A percentile compares a stretch with the other conserved stretches of the same genome.
Evolutionary conservation across 2,329 filamentous ascomycete genomes (phyloP).

Genomic region (Sarocladium brachiariae): DNA sequence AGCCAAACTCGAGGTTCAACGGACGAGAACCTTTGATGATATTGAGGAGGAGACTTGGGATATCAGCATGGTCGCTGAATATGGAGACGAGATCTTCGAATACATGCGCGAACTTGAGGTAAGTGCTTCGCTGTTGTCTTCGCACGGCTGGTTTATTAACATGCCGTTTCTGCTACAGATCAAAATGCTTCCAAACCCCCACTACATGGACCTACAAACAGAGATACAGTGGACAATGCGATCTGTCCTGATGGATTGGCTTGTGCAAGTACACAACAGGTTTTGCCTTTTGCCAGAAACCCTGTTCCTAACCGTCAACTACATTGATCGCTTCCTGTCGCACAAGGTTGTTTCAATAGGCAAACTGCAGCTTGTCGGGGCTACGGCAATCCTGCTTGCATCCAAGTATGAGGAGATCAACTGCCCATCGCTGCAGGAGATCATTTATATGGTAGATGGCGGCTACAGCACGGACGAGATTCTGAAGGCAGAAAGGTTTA

Average conservation of each 20-base stretch:
- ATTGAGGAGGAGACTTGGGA: slow-evolving; percentile 87
- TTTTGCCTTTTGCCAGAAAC: slow-evolving; percentile 92
- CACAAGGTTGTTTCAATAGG: slow-evolving; percentile 90
- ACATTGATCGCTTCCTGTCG: slow-evolving; percentile 93
- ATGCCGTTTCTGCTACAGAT: slow-evolving; percentile 36
- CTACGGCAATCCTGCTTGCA: slow-evolving; percentile 90
- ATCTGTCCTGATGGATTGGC: slow-evolving; percentile 93
- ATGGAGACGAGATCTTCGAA: slow-evolving; percentile 88
- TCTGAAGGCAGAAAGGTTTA: slow-evolving; percentile 94
- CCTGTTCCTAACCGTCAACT: slow-evolving; percentile 90
- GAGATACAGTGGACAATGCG: slow-evolving; percentile 99
- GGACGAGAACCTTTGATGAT: slow-evolving; percentile 63
- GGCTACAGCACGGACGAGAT: slow-evolving; percentile 89
- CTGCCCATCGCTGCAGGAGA: slow-evolving; percentile 88
- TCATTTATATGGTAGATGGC: slow-evolving; percentile 96
- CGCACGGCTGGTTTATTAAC: slow-evolving; percentile 18
- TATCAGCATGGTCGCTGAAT: slow-evolving; percentile 96
- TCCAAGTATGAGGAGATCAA: slow-evolving; percentile 99
- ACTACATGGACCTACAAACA: slow-evolving; percentile 97
- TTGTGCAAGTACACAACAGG: slow-evolving; percentile 89
- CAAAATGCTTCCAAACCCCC: slow-evolving; percentile 75
- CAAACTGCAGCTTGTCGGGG: slow-evolving; percentile 92
- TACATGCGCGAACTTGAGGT: slow-evolving; percentile 91
- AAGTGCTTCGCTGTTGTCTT: slow-evolving; percentile 20
- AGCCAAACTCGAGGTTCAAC: slow-evolving; percentile 60